Evolutionary conservation across 2,329 filamentous ascomycete genomes (phyloP), one percentile per base, ranked within the genome.

Genomic region (Talaromyces sp.): DNA sequence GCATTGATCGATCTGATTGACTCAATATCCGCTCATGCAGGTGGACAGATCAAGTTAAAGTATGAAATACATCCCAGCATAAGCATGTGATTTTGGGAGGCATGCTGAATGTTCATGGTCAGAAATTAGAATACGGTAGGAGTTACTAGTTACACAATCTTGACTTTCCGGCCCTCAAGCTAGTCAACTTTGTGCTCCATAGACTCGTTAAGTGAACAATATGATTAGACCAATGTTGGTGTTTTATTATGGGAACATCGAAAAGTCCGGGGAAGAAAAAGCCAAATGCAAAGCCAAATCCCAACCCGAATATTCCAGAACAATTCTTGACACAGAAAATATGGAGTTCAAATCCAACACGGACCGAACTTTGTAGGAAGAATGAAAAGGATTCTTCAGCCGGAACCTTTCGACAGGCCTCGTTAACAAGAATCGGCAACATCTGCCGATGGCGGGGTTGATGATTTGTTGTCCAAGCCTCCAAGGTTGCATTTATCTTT

Each of bases 221-320:
- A 54, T 19, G 51, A 38, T 56, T 56, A 36, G 53, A 25, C 53
- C 38, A 15, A n/a, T 38, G 36, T 22, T 34, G 38, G 53, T 36
- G 53, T 25, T n/a, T 54, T 54, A n/a, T 54, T 11, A 54, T 54
- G 51, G 29, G 13, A 54, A 19, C 17, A 54, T 54, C 53, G n/a
- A 56, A 54, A 29, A 36, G 31, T 56, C 53, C 53, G 31, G 53
- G 53, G 53, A 56, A 56, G 53, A 56, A 56, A 51, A 54, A 56
- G 53, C 31, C 31, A 56, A 17, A 36, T 25, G 11, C n/a, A 56
- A 56, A 56, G n/a, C 31, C 53, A 56, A 34, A 56, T 38, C 53
- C 5, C 29, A 56, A 17, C 53, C 22, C 25, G 53, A 56, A 56
- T 22, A 22, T 56, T 56, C 53, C 53, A 56, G 53, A 56, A 54